Percentiles rank a stretch among this genome's conserved stretches.
These are phyloP conservation scores for Phytophthora tubulina DNA, from an alignment of 352 stramenopile species.

Conservation along the genomic window DNA sequence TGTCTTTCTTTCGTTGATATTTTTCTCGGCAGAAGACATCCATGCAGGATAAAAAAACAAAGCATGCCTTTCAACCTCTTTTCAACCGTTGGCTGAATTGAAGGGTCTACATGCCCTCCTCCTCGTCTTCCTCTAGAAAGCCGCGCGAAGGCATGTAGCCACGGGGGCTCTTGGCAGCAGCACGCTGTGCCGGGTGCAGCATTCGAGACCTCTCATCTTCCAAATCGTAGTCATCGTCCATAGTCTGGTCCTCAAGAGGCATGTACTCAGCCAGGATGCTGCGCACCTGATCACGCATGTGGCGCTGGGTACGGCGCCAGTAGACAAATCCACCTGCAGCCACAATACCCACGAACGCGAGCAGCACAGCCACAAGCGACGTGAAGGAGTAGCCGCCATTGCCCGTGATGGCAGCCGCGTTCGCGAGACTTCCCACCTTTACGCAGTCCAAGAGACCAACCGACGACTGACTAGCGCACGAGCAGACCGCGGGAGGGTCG, in stretches of 20 bases:
- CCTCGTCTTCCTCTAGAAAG: slow-evolving; percentile 87
- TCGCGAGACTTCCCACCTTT: slow-evolving; percentile 74
- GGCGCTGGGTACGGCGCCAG: slow-evolving; percentile 91
- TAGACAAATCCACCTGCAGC: slow-evolving; percentile 87
- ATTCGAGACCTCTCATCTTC: slow-evolving; percentile 56
- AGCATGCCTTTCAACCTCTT: slow-evolving; percentile 10
- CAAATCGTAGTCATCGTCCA: slow-evolving; percentile 76
- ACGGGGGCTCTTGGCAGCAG: slow-evolving; percentile 83
- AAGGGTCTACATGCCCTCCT: slow-evolving; percentile 69
- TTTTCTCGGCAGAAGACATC: slow-evolving; percentile 13
- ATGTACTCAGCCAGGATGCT: slow-evolving; percentile 98
- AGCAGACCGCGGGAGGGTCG: slow-evolving; percentile 82
- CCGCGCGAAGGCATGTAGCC: slow-evolving; percentile 88
- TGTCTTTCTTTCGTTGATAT: slow-evolving; percentile 25
- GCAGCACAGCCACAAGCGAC: slow-evolving; percentile 88
- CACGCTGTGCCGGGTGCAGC: slow-evolving; percentile 75
- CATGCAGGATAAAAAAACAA: slow-evolving; percentile 18
- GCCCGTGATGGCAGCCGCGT: slow-evolving; percentile 61
- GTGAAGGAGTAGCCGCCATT: slow-evolving; percentile 81
- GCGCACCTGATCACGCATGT: slow-evolving; percentile 96
- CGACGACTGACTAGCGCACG: slow-evolving; percentile 75
- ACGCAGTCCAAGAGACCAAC: slow-evolving; percentile 73
- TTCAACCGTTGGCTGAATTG: slow-evolving; percentile 2
- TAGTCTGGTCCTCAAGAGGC: slow-evolving; percentile 92
- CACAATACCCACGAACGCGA: slow-evolving; percentile 81